Conservation (phyloP, 139 green algal species). For the Coelastrella sp. region DNA sequence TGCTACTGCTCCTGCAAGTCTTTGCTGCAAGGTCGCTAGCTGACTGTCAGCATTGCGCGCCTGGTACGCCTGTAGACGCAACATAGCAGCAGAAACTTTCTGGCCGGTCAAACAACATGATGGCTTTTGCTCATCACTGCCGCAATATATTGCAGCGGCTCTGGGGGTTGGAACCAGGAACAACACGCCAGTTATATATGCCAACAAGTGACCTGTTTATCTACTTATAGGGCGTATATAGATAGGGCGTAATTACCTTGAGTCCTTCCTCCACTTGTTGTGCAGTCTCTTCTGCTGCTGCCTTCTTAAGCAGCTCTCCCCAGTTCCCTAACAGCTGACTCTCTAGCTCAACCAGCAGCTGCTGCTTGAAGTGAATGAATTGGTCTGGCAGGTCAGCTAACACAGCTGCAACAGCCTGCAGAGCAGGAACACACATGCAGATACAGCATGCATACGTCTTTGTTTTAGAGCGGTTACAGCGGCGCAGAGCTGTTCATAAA, state of each 20-base stretch:
- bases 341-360: conserved; percentile 28
- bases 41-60: neutral
- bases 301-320: conserved; percentile 5
- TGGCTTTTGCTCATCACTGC: neutral
- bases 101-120: neutral
- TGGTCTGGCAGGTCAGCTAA: neutral
- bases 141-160: too few relatives aligned
- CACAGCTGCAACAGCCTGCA: neutral
- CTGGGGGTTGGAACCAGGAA: too few relatives aligned
- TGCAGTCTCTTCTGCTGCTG: conserved; percentile 18
- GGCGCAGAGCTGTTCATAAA: too few relatives aligned
- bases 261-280: neutral
- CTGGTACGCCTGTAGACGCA: neutral
- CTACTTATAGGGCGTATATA: too few relatives aligned
- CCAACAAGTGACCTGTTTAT: too few relatives aligned
- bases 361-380: neutral
- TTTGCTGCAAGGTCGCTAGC: neutral
- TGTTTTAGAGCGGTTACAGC: too few relatives aligned
- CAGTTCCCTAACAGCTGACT: neutral
- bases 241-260: neutral
- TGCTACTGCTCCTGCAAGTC: neutral
- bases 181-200: too few relatives aligned
- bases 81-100: neutral
- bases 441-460: too few relatives aligned
- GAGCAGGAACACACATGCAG: too few relatives aligned